A percentile compares a stretch with the other conserved stretches of the same genome.
These are phyloP conservation scores for Dryadomyces quercus-mongolicae DNA, from an alignment of 2,329 filamentous ascomycete species.

Conservation along the genomic window DNA sequence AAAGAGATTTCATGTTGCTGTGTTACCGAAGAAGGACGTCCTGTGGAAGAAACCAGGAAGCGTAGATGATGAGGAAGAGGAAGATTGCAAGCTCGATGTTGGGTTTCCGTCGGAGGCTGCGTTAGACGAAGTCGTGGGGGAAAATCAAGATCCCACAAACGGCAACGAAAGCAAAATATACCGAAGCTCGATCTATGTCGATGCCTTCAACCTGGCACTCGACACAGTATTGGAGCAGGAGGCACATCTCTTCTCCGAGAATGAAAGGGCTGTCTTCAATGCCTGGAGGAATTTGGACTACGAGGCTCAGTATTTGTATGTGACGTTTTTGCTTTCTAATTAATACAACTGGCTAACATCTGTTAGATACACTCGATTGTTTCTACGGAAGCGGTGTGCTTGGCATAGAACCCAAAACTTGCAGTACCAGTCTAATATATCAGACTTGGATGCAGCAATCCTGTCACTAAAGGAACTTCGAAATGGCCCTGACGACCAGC, in stretches of 20 bases:
- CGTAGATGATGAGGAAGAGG: background rate
- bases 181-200: conserved; percentile 85
- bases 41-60: too few species aligned
- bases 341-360: background rate
- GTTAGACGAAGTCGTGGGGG: too few species aligned
- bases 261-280: conserved; percentile 64
- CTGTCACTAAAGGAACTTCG: conserved; percentile 46
- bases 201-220: conserved; percentile 89
- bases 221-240: conserved; percentile 86
- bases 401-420: conserved; percentile 79
- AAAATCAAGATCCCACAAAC: too few species aligned
- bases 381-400: conserved; percentile 77
- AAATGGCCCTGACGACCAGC: conserved; percentile 34
- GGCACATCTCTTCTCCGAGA: conserved; percentile 70
- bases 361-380: conserved; percentile 55
- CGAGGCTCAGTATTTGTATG: conserved; percentile 76
- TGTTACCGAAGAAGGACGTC: background rate
- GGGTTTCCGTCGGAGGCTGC: too few species aligned
- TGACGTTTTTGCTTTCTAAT: too few species aligned
- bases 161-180: conserved; percentile 25
- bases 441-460: conserved; percentile 57
- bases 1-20: background rate
- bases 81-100: too few species aligned
- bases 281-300: conserved; percentile 66
- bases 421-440: conserved; percentile 72